Evolutionary conservation across 352 stramenopile species (phyloP).

Genomic region (Phytophthora vignae): DNA sequence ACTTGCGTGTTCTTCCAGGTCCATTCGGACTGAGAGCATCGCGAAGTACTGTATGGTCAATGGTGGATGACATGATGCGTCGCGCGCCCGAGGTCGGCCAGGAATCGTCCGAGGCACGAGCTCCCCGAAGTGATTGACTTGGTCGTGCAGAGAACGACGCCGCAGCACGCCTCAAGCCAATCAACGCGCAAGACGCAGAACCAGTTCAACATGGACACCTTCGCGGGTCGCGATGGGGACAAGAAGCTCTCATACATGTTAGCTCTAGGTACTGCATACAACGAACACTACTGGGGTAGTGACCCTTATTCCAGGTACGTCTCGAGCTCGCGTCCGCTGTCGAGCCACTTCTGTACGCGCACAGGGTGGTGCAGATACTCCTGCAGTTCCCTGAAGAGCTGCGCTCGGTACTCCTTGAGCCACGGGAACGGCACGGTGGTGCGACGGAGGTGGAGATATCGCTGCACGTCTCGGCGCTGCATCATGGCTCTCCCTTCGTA

Average conservation of each 20-base stretch:
- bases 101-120: conserved; percentile 38
- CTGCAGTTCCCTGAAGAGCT: conserved; percentile 32
- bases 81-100: neutral
- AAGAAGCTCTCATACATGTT: neutral
- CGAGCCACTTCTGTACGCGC: conserved; percentile 29
- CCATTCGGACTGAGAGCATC: conserved; percentile 4
- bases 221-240: neutral
- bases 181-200: conserved; percentile 18
- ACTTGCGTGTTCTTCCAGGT: conserved; percentile 3
- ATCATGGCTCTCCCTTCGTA: conserved; percentile 34
- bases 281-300: neutral
- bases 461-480: conserved; percentile 27
- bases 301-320: conserved; percentile 24
- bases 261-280: neutral
- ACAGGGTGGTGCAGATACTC: conserved; percentile 32
- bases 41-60: conserved; percentile 5
- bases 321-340: conserved; percentile 31
- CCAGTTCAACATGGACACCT: conserved; percentile 23
- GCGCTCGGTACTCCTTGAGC: conserved; percentile 28
- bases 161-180: conserved; percentile 37
- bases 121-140: conserved; percentile 40
- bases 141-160: conserved; percentile 18
- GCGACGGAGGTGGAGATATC: conserved; percentile 32
- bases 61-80: conserved; percentile 29
- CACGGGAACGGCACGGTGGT: conserved; percentile 28